phyloP scores from a whole-genome alignment of 1,284 basidiomycete species.

The Cutaneotrichosporon dermatis region DNA sequence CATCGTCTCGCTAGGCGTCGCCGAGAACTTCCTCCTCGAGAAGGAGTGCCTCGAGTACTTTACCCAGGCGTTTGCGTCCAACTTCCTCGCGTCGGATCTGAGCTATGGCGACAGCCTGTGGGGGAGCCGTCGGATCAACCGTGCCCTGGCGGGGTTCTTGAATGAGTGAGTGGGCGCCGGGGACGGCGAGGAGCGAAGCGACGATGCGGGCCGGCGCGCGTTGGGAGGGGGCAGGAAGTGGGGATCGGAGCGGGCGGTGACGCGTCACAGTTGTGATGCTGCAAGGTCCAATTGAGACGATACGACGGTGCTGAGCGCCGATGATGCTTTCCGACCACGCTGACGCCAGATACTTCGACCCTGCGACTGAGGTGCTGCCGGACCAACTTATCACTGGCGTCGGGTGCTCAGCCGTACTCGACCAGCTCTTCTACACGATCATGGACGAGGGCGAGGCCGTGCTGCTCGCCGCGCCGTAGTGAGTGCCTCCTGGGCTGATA shows the following conservation, averaged over 20 bases:
- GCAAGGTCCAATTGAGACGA: no score
- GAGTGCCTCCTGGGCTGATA: slow-evolving; percentile 3
- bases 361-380: slow-evolving; percentile 31
- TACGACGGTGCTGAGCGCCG: no score
- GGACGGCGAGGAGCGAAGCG: not conserved
- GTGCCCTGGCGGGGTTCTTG: slow-evolving; percentile 37
- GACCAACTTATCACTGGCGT: slow-evolving; percentile 44
- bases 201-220: no score
- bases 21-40: slow-evolving; percentile 50
- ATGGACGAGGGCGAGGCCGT: slow-evolving; percentile 49
- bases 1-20: slow-evolving; percentile 50
- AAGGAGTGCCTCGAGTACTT: slow-evolving; percentile 44
- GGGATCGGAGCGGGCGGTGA: no score
- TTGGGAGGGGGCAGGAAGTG: no score
- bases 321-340: not conserved
- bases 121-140: slow-evolving; percentile 42
- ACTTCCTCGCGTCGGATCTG: slow-evolving; percentile 35
- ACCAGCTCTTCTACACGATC: slow-evolving; percentile 48
- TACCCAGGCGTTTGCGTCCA: slow-evolving; percentile 32
- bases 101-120: slow-evolving; percentile 46
- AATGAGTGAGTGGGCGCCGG: slow-evolving; percentile 28
- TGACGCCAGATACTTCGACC: slow-evolving; percentile 30
- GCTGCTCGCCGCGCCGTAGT: slow-evolving; percentile 46
- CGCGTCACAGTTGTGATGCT: no score
- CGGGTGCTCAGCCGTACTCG: slow-evolving; percentile 45